phyloP scores from a whole-genome alignment of 169 alveolate genomes.

The Plasmodium ovale region DNA sequence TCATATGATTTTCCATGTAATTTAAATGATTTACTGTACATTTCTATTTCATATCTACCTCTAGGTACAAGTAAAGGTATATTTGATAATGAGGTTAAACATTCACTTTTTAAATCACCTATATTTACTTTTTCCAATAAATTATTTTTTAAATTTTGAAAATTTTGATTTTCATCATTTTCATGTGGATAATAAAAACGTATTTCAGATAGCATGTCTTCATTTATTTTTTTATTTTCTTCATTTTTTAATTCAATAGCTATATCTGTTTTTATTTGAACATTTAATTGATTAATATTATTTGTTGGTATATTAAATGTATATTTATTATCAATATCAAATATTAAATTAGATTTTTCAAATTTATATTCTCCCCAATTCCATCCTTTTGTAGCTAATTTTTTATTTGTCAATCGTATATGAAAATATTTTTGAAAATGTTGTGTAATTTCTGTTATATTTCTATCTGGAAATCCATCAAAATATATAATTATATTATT shows the following conservation, averaged over 20 bases:
- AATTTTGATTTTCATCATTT: conserved; percentile 56
- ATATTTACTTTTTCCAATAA: conserved; percentile 93
- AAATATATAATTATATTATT: conserved; percentile 52
- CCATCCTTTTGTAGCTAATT: conserved; percentile 89
- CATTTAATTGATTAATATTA: conserved; percentile 87
- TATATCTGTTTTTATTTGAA: conserved; percentile 90
- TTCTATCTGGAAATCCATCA: conserved; percentile 76
- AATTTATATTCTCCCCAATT: conserved; percentile 92
- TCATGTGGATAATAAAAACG: conserved; percentile 78
- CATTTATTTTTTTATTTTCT: conserved; percentile 36
- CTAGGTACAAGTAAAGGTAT: conserved; percentile 96
- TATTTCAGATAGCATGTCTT: conserved; percentile 55
- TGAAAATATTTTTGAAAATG: conserved; percentile 89
- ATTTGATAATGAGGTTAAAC: conserved; percentile 93
- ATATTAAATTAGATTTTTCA: conserved; percentile 82
- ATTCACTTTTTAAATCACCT: conserved; percentile 92
- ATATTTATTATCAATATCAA: conserved; percentile 83
- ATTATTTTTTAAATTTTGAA: conserved; percentile 61
- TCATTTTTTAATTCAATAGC: conserved; percentile 88
- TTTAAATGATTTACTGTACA: conserved; percentile 92
- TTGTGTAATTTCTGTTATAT: conserved; percentile 84
- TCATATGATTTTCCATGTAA: conserved; percentile 97
- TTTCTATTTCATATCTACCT: conserved; percentile 95
- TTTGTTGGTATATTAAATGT: conserved; percentile 88
- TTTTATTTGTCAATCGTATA: conserved; percentile 75